Conservation (phyloP, 257 asterid species). For the Hygrophila difformis region DNA sequence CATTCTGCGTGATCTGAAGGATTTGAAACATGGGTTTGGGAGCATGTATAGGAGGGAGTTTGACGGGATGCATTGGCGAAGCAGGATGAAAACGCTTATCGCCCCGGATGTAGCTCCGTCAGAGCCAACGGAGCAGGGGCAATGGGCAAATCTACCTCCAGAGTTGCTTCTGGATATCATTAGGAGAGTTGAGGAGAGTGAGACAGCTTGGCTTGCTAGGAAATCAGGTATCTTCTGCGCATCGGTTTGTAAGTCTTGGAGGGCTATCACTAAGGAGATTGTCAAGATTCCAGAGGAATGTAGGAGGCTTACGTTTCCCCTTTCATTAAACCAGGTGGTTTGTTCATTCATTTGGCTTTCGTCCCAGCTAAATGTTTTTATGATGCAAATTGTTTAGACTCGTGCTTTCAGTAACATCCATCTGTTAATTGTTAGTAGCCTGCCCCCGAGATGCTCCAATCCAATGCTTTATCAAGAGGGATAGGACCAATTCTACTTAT, state of each 20-base stretch:
- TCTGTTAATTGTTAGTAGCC: constrained; percentile 37
- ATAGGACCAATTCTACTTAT: constrained; percentile 59
- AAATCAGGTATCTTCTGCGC: constrained; percentile 75
- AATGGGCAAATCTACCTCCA: constrained; percentile 93
- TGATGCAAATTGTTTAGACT: too few species aligned
- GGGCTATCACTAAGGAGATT: constrained; percentile 79
- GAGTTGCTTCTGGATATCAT: too few species aligned
- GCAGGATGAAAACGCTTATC: constrained; percentile 47
- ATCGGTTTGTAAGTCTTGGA: constrained; percentile 88
- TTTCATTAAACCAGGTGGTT: constrained; percentile 77
- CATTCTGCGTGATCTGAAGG: constrained; percentile 69
- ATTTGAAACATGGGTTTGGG: constrained; percentile 78
- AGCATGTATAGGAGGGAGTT: constrained; percentile 53
- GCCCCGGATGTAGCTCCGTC: constrained; percentile 59
- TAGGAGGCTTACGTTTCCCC: constrained; percentile 86
- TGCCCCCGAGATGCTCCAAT: constrained; percentile 84
- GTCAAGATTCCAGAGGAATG: constrained; percentile 90
- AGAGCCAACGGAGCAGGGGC: constrained; percentile 64
- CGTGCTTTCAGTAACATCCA: background rate
- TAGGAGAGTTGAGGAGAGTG: constrained; percentile 80
- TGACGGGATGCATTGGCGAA: constrained; percentile 59
- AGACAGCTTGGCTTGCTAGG: constrained; percentile 86
- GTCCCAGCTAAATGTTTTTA: background rate
- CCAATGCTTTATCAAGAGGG: too few species aligned
- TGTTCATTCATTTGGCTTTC: background rate